Evolutionary conservation across 1,139 yeast species (phyloP).

Genomic region (Hemisphaericaspora lyxosophila): DNA sequence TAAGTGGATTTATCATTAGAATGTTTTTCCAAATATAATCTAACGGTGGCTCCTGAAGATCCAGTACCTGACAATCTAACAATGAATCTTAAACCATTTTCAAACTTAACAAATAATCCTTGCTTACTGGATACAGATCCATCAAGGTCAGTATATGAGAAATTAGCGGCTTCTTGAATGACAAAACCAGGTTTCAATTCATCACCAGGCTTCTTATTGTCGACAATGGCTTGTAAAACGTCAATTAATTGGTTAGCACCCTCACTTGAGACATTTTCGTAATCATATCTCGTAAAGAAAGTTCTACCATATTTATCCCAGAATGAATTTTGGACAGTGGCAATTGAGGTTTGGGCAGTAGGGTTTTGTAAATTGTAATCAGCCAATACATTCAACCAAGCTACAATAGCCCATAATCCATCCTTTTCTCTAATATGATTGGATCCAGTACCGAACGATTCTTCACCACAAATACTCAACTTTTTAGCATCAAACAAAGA

Average conservation of each 20-base stretch:
- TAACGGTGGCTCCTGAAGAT: conserved; percentile 94
- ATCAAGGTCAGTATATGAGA: conserved; percentile 90
- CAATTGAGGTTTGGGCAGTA: conserved; percentile 59
- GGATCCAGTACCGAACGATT: conserved; percentile 96
- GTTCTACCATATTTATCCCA: conserved; percentile 96
- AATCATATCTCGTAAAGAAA: conserved; percentile 96
- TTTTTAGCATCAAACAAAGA: conserved; percentile 90
- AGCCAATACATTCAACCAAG: conserved; percentile 95
- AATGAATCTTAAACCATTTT: conserved; percentile 81
- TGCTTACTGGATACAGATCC: conserved; percentile 90
- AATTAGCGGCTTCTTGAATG: conserved; percentile 79
- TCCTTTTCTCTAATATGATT: conserved; percentile 97
- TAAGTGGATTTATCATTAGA: conserved; percentile 57
- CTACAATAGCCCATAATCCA: conserved; percentile 96
- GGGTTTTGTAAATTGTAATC: conserved; percentile 62
- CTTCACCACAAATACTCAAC: conserved; percentile 96
- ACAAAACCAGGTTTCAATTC: conserved; percentile 46
- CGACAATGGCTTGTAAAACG: conserved; percentile 45
- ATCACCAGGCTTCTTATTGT: conserved; percentile 40
- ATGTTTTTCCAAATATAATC: conserved; percentile 88
- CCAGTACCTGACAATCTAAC: conserved; percentile 97
- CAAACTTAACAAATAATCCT: conserved; percentile 83
- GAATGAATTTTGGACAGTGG: conserved; percentile 77
- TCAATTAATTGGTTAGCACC: conserved; percentile 74
- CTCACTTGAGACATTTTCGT: conserved; percentile 74